These are phyloP conservation scores for Tricholoma flavovirens DNA, from an alignment of 768 basidiomycete species.

Conservation along the genomic window DNA sequence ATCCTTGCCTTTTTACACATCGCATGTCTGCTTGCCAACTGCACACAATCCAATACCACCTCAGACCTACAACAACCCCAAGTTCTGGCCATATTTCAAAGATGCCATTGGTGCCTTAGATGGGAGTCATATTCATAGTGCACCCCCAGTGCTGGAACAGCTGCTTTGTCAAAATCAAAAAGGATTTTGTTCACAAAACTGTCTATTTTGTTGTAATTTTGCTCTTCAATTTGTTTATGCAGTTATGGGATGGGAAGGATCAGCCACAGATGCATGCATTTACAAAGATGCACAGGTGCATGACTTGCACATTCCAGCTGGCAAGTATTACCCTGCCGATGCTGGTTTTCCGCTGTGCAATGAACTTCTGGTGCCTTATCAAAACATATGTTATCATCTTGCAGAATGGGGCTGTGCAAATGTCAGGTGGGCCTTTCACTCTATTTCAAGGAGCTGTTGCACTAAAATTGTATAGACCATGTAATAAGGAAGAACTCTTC, in stretches of 20 bases:
- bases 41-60: too few relatives aligned
- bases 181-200: constrained; percentile 19
- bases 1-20: constrained; percentile 10
- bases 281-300: constrained; percentile 18
- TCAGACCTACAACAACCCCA: constrained; percentile 13
- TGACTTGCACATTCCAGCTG: too few relatives aligned
- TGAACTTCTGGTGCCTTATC: too few relatives aligned
- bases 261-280: too few relatives aligned
- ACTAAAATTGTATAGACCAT: neutral
- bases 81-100: too few relatives aligned
- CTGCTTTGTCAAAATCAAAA: constrained; percentile 8
- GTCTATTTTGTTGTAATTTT: constrained; percentile 23
- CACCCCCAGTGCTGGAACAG: constrained; percentile 2
- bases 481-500: constrained; percentile 19
- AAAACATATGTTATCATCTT: too few relatives aligned
- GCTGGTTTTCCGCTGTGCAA: too few relatives aligned
- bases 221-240: too few relatives aligned
- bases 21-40: constrained; percentile 9
- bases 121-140: too few relatives aligned
- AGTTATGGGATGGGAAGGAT: constrained; percentile 28
- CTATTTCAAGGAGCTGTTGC: neutral
- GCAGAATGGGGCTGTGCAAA: too few relatives aligned
- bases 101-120: constrained; percentile 1
- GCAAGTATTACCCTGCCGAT: too few relatives aligned
- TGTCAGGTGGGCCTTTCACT: too few relatives aligned